Evolutionary conservation across 2,329 filamentous ascomycete genomes (phyloP).

Genomic region (Aspergillus sp.): DNA sequence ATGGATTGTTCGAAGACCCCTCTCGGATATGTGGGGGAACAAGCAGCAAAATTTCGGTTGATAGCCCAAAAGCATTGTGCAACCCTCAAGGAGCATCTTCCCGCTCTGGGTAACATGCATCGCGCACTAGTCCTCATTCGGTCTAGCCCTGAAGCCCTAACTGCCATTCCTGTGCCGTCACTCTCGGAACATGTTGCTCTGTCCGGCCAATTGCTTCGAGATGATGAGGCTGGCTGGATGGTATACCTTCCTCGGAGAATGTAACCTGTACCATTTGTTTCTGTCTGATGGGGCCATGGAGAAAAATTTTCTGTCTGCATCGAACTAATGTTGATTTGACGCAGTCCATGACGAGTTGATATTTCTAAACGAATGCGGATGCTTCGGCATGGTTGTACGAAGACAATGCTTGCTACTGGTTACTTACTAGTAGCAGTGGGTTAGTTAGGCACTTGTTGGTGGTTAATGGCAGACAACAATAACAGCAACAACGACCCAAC

Average conservation of each 20-base stretch:
- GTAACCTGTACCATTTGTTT: not conserved
- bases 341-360: not conserved
- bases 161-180: not conserved
- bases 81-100: not conserved
- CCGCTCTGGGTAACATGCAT: not conserved
- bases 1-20: slow-evolving; percentile 14
- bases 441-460: too few species aligned
- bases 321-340: not conserved
- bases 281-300: not conserved
- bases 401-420: too few species aligned
- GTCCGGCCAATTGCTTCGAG: not conserved
- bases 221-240: too few species aligned
- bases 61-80: not conserved
- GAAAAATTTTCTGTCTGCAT: not conserved
- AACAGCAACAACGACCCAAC: too few species aligned
- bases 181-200: not conserved
- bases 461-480: too few species aligned
- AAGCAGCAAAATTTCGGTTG: not conserved
- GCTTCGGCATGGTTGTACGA: too few species aligned
- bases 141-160: not conserved
- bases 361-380: too few species aligned
- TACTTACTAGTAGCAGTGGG: too few species aligned
- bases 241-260: not conserved
- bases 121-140: not conserved
- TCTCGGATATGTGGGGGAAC: not conserved